phyloP scores from a whole-genome alignment of 148 eudicot species.

The Amaranthus cruentus region DNA sequence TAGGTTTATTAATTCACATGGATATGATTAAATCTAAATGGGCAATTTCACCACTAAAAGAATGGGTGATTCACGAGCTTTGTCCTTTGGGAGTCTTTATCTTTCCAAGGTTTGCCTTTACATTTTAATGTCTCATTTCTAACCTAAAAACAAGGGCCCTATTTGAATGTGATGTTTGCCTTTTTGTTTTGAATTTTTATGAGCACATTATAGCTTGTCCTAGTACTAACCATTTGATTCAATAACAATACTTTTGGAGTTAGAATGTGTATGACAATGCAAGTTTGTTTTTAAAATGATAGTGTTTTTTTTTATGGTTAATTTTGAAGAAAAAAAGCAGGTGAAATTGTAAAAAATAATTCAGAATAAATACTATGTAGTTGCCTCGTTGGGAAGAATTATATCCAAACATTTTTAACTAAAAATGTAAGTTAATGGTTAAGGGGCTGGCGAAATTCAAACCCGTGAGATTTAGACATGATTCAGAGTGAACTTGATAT shows the following conservation, averaged over 20 bases:
- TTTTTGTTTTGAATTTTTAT: constrained; percentile 18
- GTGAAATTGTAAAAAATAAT: no score
- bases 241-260: background rate
- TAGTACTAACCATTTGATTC: background rate
- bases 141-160: constrained; percentile 1
- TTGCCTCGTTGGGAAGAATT: no score
- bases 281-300: no score
- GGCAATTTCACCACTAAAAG: constrained; percentile 6
- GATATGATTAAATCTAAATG: background rate
- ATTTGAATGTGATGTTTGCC: constrained; percentile 21
- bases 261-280: no score
- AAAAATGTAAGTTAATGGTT: no score
- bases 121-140: constrained; percentile 13
- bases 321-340: no score
- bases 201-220: background rate
- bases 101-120: constrained; percentile 22
- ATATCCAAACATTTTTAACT: no score
- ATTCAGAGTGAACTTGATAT: no score
- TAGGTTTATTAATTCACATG: constrained; percentile 24
- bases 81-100: constrained; percentile 19
- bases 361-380: no score
- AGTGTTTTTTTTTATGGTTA: no score
- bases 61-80: constrained; percentile 26
- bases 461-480: no score
- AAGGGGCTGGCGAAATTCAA: no score